Evolutionary conservation across 2,329 filamentous ascomycete genomes (phyloP).

Genomic region (Scedosporium apiospermum): DNA sequence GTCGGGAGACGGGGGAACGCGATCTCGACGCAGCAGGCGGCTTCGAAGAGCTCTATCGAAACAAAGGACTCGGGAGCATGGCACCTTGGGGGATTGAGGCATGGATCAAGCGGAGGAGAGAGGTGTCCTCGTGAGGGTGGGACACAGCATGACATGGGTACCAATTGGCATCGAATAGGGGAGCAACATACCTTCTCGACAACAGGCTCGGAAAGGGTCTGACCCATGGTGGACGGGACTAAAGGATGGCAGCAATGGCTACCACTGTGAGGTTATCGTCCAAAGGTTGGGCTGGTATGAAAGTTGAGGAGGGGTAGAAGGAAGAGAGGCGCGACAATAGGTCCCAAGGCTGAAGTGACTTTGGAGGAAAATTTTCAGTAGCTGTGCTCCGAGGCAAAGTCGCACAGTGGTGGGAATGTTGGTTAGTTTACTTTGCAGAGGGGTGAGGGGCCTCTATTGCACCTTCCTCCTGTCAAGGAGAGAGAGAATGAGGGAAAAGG

Average conservation of each 20-base stretch:
- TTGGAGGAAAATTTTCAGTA: conserved; percentile 7
- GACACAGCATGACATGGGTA: not conserved
- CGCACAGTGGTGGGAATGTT: not conserved
- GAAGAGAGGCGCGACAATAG: not conserved
- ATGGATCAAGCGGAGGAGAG: not conserved
- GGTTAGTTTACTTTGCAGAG: not conserved
- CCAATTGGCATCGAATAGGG: not conserved
- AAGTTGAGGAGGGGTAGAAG: conserved; percentile 4
- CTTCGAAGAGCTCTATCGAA: not conserved
- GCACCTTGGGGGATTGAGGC: not conserved
- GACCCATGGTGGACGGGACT: conserved; percentile 63
- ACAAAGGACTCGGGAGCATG: not conserved
- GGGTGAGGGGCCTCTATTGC: not conserved
- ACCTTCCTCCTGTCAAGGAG: not conserved
- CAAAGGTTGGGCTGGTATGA: conserved; percentile 8
- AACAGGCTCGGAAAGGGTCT: conserved; percentile 97
- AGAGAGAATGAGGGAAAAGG: not conserved
- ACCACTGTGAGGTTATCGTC: conserved; percentile 5
- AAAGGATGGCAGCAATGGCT: conserved; percentile 18
- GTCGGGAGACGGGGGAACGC: not conserved
- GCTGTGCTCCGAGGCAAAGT: not conserved
- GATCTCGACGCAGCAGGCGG: not conserved
- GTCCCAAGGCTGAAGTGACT: conserved; percentile 2
- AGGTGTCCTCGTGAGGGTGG: not conserved
- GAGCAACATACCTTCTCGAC: conserved; percentile 80